These are phyloP conservation scores for Apiotrichum veenhuisii DNA, from an alignment of 1,284 basidiomycete species.

Conservation along the genomic window DNA sequence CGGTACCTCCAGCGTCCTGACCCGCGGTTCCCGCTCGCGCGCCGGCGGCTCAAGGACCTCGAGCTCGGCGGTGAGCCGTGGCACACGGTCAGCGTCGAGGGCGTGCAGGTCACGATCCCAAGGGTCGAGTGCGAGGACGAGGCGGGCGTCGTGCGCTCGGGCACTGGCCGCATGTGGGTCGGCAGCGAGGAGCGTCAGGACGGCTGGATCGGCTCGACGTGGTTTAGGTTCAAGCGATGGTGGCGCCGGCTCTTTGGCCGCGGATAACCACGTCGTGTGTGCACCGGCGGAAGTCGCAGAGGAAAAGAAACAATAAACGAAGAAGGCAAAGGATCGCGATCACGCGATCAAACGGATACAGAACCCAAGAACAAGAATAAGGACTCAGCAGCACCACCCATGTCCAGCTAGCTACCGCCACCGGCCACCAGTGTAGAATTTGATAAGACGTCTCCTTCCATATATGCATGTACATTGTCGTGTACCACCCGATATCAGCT, in stretches of 20 bases:
- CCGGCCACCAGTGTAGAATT: not conserved
- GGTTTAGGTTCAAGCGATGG: constrained; percentile 44
- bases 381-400: too few relatives aligned
- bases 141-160: constrained; percentile 35
- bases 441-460: not conserved
- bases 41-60: constrained; percentile 25
- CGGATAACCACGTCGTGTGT: constrained; percentile 3
- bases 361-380: too few relatives aligned
- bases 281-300: not conserved
- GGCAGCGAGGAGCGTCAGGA: constrained; percentile 27
- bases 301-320: not conserved
- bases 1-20: constrained; percentile 18
- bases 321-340: not conserved
- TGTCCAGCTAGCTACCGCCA: too few relatives aligned
- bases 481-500: not conserved
- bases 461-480: not conserved
- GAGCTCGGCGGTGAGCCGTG: constrained; percentile 26
- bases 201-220: constrained; percentile 32
- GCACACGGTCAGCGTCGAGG: constrained; percentile 23
- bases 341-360: not conserved
- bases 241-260: constrained; percentile 34
- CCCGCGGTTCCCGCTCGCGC: constrained; percentile 32
- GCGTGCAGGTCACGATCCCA: constrained; percentile 21
- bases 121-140: constrained; percentile 26
- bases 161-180: constrained; percentile 44